Evolutionary conservation across 169 alveolate genomes (phyloP), one percentile per base, ranked within the genome.

Genomic region (Plasmodium relictum): DNA sequence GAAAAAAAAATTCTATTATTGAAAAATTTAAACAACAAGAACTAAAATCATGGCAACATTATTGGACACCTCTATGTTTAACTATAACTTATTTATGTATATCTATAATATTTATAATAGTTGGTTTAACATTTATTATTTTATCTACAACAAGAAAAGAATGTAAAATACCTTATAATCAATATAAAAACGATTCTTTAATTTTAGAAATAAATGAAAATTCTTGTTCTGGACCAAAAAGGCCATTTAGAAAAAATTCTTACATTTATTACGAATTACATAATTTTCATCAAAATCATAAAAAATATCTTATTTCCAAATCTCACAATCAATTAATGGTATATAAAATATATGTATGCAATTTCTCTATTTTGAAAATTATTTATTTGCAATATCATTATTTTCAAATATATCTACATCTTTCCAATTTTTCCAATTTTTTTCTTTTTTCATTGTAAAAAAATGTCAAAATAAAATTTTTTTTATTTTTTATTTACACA

Each of bases 241-340:
- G 88, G 20, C 93, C 93, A 8, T 88, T 92, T 16, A 70, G 65
- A 62, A 91, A 76, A 22, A 24, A 70, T 18, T 41, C 87, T 31
- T 91, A 73, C 31, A 70, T 92, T 20, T 94, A 91, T 74, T 94
- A 94, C 74, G 92, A 91, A 41, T 65, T 94, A 20, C 89, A 88
- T 31, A 93, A 92, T 48, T 94, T 92, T 65, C 93, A 93, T 59
- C 96, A 94, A 65, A 94, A 94, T 50, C 93, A 94, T 88, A 92
- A 93, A 56, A 92, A 61, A 31, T 94, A 68, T 52, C 68, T 93
- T 3, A 63, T 74, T 26, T 93, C 93, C 37, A 93, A 87, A 26
- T 93, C 93, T 24, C 92, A 94, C 87, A 91, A 73, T 62, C 96
- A 94, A 52, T 76, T 94, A 20, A 78, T 73, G 91, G 95, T 92